Base-by-base conservation (phyloP, 1,139 yeast species). In the Blastobotrys arbuscula region DNA sequence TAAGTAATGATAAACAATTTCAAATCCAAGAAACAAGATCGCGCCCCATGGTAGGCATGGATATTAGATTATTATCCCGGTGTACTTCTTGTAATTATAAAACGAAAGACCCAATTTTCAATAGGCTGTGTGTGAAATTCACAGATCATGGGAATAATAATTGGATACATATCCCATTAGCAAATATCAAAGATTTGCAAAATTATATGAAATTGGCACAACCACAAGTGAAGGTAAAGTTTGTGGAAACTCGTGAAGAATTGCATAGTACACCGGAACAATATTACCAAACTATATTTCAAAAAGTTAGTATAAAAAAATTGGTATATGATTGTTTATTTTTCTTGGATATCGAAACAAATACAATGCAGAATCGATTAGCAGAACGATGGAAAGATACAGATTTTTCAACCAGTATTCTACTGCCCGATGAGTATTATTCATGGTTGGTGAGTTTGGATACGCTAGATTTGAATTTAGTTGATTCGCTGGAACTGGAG, bases 131-230 rank as follows among this genome's bases (percentile, higher is more conserved):
- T 41, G 16, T n/a, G 6, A 41, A 41, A 16, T 41, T 8, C 16
- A 41, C 44, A 7, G 36, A 30, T 24, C 26, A 41, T 18, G 44
- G 44, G 4, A 41, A 41, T n/a, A 41, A 41, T 26, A 2, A 19
- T 24, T 41, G 44, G 44, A 30, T 28, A 2, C 44, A 41, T 19
- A 3, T 12, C n/a, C 26, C 24, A 20, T 28, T 28, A 7, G 19
- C 6, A 12, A 21, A 28, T 9, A 24, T 4, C 9, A 16, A 39
- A n/a, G 7, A n/a, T 7, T 24, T 37, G 12, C 21, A 18, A 8
- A n/a, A 19, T 6, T 16, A 15, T 26, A 3, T 38, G 10, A 13
- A 35, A 35, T 35, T 38, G 7, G 28, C 31, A 6, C 28, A 21
- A 13, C 15, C 28, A 13, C 12, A 3, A 20, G 43, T 28, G 3